Evolutionary conservation across 441 rosid species (phyloP).

Genomic region (Populus hybrid): DNA sequence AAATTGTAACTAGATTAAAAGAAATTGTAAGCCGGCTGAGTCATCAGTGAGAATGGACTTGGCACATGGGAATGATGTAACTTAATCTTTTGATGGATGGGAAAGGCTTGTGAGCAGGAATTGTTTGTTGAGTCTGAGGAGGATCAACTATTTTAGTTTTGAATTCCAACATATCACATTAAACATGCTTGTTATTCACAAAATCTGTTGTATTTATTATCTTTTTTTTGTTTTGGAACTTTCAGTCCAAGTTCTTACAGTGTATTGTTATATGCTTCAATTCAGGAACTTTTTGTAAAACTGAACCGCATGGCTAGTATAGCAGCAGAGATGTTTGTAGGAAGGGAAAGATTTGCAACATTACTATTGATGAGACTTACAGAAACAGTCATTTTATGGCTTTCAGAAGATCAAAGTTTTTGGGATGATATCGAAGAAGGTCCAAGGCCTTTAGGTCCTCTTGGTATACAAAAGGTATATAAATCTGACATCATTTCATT

Average conservation of each 20-base stretch:
- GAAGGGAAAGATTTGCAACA: conserved; percentile 97
- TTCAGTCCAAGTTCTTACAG: background rate
- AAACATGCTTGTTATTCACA: background rate
- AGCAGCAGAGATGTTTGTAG: conserved; percentile 97
- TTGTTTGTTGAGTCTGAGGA: background rate
- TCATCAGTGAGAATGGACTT: background rate
- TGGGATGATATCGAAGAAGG: conserved; percentile 99
- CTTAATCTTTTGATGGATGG: background rate
- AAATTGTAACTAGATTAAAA: background rate
- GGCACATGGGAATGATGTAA: conserved; percentile 2
- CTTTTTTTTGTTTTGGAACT: background rate
- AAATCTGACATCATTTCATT: conserved; percentile 19
- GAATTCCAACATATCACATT: background rate
- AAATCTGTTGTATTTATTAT: background rate
- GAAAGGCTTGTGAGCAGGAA: background rate
- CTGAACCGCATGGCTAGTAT: conserved; percentile 80
- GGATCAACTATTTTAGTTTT: no score
- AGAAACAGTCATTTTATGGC: conserved; percentile 94
- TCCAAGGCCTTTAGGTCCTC: conserved; percentile 86
- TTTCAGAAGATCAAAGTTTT: conserved; percentile 91
- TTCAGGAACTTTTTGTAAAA: conserved; percentile 84
- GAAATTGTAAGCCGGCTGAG: conserved; percentile 1
- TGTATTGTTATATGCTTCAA: conserved; percentile 10
- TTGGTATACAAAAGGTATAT: conserved; percentile 81
- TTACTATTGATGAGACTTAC: conserved; percentile 89